Base-by-base conservation (phyloP, 176 grass and related monocot species). In the Miscanthus lutarioriparius region DNA sequence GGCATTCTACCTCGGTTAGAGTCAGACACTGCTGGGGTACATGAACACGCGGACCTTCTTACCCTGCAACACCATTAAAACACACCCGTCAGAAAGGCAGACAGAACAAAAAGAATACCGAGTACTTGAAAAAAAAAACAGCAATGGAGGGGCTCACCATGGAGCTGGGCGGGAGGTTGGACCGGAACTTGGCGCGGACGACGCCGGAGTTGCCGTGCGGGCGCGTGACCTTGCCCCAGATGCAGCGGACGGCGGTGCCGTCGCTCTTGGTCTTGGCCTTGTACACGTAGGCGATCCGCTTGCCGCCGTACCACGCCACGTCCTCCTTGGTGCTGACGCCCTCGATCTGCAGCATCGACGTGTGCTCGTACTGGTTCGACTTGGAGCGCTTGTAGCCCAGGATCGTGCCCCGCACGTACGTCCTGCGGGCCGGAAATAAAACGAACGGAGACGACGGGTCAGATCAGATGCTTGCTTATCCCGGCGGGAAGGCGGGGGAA, bases 311-410 rank as follows among this genome's bases (percentile, higher is more conserved):
- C 79, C 82, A 93, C 1, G 78, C 75, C 3, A 91, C 91, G 33
- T 90, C 89, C 64, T 93, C 91, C 84, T 91, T 90, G 22, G 78
- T 93, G 91, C 48, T 91, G 54, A 97, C 84, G 27, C 82, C 91
- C 65, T 95, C 87, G 44, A 91, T 88, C 83, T 90, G 89, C 45
- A 90, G 81, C 77, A 93, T 65, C 59, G 89, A 97, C 15, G 87
- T 93, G 86, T 47, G 79, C 82, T 86, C 91, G 88, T 90, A 91
- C 84, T 91, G 89, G 83, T 91, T 95, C 80, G 86, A 87, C 86
- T 95, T 92, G 39, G 83, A 95, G 74, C 93, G 82, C 86, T 96
- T 92, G 81, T 87, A 93, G 9, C 93, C 88, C 2, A 93, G 87
- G 84, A 93, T 91, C 19, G 94, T 93, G 48, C 91, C 91, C 5